phyloP scores from a whole-genome alignment of 768 basidiomycete species.

The Lentinula aciculospora region DNA sequence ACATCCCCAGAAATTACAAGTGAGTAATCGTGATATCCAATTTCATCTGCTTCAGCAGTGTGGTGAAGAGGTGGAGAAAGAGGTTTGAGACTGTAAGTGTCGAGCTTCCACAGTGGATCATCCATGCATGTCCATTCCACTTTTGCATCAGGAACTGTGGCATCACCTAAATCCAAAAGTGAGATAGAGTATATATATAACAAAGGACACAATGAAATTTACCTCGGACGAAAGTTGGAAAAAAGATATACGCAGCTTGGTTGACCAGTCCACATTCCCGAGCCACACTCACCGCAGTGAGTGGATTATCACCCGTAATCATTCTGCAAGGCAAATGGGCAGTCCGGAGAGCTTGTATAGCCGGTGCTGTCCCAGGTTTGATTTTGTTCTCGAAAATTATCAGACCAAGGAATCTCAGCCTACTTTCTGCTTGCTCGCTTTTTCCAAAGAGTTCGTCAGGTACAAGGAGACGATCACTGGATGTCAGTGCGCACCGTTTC shows the following conservation, averaged over 20 bases:
- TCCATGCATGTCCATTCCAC: constrained; percentile 93
- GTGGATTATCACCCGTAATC: constrained; percentile 97
- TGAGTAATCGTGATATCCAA: constrained; percentile 81
- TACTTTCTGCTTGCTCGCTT: constrained; percentile 93
- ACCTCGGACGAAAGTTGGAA: constrained; percentile 78
- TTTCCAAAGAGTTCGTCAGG: neutral
- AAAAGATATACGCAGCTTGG: constrained; percentile 85
- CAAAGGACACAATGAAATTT: neutral
- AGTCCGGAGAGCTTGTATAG: constrained; percentile 79
- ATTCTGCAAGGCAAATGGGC: constrained; percentile 94
- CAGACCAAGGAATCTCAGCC: constrained; percentile 85
- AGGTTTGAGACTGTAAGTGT: constrained; percentile 85
- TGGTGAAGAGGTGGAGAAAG: constrained; percentile 64
- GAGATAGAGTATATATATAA: neutral
- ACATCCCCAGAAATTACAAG: constrained; percentile 92
- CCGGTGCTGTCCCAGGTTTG: constrained; percentile 86
- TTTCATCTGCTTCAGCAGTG: constrained; percentile 63
- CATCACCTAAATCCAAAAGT: constrained; percentile 38
- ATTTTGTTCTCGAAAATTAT: constrained; percentile 98
- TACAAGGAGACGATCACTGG: neutral
- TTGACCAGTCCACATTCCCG: constrained; percentile 88
- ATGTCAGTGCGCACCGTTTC: constrained; percentile 56
- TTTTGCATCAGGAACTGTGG: constrained; percentile 46
- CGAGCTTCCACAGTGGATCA: constrained; percentile 77
- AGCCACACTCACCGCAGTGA: constrained; percentile 96